Base-by-base conservation (phyloP, 768 basidiomycete genomes). In the Dendrothele bispora region DNA sequence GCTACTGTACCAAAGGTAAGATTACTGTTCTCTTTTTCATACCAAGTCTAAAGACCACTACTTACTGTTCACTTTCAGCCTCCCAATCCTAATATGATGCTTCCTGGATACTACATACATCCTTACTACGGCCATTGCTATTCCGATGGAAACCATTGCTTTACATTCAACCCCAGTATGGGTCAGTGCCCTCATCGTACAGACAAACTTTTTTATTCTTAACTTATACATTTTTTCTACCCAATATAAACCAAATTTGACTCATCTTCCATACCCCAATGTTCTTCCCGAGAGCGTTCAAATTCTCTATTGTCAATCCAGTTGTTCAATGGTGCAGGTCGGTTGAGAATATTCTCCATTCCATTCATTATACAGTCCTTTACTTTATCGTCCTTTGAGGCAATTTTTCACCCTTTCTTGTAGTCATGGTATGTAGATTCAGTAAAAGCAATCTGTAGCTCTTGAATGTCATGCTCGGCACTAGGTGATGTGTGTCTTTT, bases 401-500 rank as follows among this genome's bases (percentile, higher is more conserved):
- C 10, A 11, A 39, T 10, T 39, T 39, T 20, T 10, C 38, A 8
- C 8, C 20, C 38, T 10, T 12, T 12, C 21, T 11, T 10, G 21
- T 11, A 39, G 11, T 10, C 38, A 39, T 39, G 38, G 20, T 10
- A 39, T 39, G 38, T 24, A 7, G 46, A 43, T 35, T 30, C 30
- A 1, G 20, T 32, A 35, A 43, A 53, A 3, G 52, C 17, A 8
- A 45, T 28, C 17, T 46, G 25, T 36, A 55, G 40, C 3, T 24
- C 18, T 11, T 21, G 21, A n/a, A 56, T 35, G 30, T 56, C 44
- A 15, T 17, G 25, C 10, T 56, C 53, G 39, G 50, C 50, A 17
- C 27, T 50, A 18, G 65, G 53, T 38, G 50, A 46, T 12, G 54
- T 56, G 46, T 67, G 67, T 17, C 55, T 53, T 17, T 50, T 59